A percentile compares a stretch with the other conserved stretches of the same genome.
Evolutionary conservation across 2,329 filamentous ascomycete species (phyloP).

Genomic region (Colletotrichum paranaense): DNA sequence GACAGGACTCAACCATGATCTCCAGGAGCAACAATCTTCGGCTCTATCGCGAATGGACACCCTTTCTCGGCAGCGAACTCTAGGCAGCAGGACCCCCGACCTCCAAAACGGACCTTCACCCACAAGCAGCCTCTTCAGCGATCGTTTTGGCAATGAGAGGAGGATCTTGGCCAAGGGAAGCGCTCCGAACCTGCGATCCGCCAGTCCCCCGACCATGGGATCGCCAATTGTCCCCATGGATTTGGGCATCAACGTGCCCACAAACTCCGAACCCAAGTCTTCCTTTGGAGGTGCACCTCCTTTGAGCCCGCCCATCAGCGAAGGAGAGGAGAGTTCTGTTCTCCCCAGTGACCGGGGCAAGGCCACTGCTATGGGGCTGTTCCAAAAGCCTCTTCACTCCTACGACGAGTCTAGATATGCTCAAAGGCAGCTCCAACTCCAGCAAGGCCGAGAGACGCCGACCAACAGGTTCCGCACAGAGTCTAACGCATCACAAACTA

Average conservation of each 20-base stretch:
- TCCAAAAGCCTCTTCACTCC: conserved; percentile 77
- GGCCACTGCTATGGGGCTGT: conserved; percentile 74
- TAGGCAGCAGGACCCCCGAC: conserved; percentile 63
- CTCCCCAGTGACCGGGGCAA: conserved; percentile 84
- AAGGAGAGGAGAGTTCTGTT: conserved; percentile 73
- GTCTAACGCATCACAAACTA: conserved; percentile 53
- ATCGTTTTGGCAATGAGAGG: conserved; percentile 57
- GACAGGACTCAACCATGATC: conserved; percentile 81
- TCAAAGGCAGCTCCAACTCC: conserved; percentile 83
- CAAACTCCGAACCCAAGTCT: conserved; percentile 42
- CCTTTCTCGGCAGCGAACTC: conserved; percentile 72
- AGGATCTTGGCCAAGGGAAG: conserved; percentile 68
- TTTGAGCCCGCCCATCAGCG: conserved; percentile 71
- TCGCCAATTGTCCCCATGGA: conserved; percentile 49
- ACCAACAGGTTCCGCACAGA: conserved; percentile 58
- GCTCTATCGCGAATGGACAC: conserved; percentile 84
- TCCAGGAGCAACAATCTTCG: conserved; percentile 83
- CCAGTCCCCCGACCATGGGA: conserved; percentile 58
- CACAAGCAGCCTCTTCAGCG: conserved; percentile 53
- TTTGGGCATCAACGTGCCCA: conserved; percentile 35
- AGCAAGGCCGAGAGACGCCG: conserved; percentile 77
- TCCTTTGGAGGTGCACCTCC: conserved; percentile 50
- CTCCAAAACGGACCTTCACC: conserved; percentile 59
- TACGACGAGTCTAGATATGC: conserved; percentile 90
- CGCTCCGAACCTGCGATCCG: conserved; percentile 74